Evolutionary conservation across 2,329 filamentous ascomycete species (phyloP).

Genomic region (Lachnellula subtilissima): DNA sequence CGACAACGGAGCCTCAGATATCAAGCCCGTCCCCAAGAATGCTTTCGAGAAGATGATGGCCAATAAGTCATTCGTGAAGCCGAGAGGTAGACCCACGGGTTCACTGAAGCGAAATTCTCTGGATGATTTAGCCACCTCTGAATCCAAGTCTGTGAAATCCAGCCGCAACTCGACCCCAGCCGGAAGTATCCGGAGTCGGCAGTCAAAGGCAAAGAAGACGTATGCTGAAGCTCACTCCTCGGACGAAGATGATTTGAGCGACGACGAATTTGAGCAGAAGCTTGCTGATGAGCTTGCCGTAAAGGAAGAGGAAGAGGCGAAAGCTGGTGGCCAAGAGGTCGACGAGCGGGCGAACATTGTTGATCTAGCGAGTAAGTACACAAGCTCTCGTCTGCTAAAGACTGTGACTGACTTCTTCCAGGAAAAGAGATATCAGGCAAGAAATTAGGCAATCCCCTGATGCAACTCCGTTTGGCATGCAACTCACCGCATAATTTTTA

Average conservation of each 20-base stretch:
- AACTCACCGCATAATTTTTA: conserved; percentile 97
- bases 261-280: conserved; percentile 78
- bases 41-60: conserved; percentile 43
- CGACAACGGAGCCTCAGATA: conserved; percentile 14
- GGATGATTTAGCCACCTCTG: conserved; percentile 37
- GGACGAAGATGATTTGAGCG: conserved; percentile 63
- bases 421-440: conserved; percentile 84
- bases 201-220: conserved; percentile 35
- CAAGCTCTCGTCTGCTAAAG: too few relatives aligned
- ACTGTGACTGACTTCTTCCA: conserved; percentile 34
- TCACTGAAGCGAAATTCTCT: conserved; percentile 55
- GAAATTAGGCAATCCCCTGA: conserved; percentile 87
- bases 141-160: conserved; percentile 67
- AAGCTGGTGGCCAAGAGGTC: conserved; percentile 44
- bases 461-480: conserved; percentile 87
- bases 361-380: conserved; percentile 65
- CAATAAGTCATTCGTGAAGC: conserved; percentile 10
- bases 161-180: conserved; percentile 71
- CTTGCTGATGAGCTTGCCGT: conserved; percentile 58
- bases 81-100: conserved; percentile 24
- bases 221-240: conserved; percentile 55
- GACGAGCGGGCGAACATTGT: conserved; percentile 62
- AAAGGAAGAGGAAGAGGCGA: conserved; percentile 44
- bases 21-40: conserved; percentile 32
- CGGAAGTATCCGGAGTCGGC: conserved; percentile 45